Evolutionary conservation across 495 filamentous ascomycete species (phyloP).

Genomic region (Usnea hakonensis): DNA sequence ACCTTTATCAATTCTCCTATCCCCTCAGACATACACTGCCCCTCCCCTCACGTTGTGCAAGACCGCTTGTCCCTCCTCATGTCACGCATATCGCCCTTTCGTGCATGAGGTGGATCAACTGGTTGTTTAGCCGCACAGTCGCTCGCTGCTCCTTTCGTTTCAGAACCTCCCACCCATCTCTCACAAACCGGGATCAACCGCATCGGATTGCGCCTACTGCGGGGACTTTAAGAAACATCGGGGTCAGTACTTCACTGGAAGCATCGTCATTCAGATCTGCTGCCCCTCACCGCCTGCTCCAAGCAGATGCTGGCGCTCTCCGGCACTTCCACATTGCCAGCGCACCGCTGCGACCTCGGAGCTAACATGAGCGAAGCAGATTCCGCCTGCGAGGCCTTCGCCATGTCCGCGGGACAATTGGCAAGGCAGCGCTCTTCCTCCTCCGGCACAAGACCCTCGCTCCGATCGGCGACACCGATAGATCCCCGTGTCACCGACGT

Average conservation of each 20-base stretch:
- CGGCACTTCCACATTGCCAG: conserved; percentile 12
- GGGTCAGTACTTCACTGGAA: conserved; percentile 13
- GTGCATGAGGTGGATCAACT: conserved; percentile 22
- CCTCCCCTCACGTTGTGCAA: conserved; percentile 11
- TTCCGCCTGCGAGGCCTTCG: conserved; percentile 24
- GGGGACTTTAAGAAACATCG: conserved; percentile 5
- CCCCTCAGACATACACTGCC: conserved; percentile 9
- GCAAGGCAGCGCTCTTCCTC: conserved; percentile 57
- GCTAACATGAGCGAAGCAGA: conserved; percentile 16
- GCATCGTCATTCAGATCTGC: not conserved
- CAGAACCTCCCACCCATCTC: conserved; percentile 10
- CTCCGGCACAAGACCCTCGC: conserved; percentile 41
- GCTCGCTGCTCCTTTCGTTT: conserved; percentile 21
- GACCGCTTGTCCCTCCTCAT: conserved; percentile 18
- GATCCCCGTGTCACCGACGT: conserved; percentile 44
- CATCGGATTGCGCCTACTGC: conserved; percentile 7
- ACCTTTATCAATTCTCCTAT: conserved; percentile 20
- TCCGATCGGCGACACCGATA: conserved; percentile 41
- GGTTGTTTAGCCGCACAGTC: conserved; percentile 19
- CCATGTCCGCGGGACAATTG: conserved; percentile 42
- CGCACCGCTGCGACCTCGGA: conserved; percentile 5
- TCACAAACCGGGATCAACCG: conserved; percentile 2
- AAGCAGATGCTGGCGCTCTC: conserved; percentile 1
- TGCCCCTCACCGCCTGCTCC: not conserved
- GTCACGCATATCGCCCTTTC: conserved; percentile 11